Conservation (phyloP, 306 rosid species). For the Fragaria nilgerrensis region DNA sequence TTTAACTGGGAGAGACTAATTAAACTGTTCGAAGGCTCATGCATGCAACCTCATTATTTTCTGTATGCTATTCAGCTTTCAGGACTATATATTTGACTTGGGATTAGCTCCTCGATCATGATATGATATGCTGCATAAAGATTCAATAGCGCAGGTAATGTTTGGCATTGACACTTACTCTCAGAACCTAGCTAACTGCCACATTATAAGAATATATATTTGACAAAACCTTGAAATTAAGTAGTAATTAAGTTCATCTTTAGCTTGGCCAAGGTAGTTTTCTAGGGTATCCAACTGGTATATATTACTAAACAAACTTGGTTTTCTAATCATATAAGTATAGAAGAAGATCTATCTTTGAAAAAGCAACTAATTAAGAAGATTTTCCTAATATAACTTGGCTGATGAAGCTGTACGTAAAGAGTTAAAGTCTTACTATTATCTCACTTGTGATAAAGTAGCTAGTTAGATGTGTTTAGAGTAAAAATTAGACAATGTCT, state of each 20-base stretch:
- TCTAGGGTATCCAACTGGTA: constrained; percentile 2
- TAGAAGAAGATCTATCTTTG: constrained; percentile 1
- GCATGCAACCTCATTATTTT: background rate
- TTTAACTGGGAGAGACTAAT: background rate
- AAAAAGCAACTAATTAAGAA: background rate
- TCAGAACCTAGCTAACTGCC: background rate
- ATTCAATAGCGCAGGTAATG: no score
- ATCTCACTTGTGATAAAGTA: background rate
- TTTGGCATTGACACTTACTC: background rate
- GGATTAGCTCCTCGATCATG: background rate
- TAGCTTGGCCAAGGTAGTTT: background rate
- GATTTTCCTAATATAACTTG: background rate
- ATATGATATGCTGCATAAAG: background rate
- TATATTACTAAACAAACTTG: background rate
- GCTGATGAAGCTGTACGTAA: background rate
- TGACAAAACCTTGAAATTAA: background rate
- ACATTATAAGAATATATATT: background rate
- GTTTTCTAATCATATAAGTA: background rate
- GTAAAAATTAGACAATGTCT: background rate
- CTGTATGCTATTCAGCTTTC: background rate
- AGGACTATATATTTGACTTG: background rate
- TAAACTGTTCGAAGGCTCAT: background rate
- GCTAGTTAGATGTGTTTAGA: background rate
- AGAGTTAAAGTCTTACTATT: background rate
- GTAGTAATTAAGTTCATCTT: background rate